Evolutionary conservation across 2,329 filamentous ascomycete species (phyloP).

Genomic region (Scleromitrula shiraiana): DNA sequence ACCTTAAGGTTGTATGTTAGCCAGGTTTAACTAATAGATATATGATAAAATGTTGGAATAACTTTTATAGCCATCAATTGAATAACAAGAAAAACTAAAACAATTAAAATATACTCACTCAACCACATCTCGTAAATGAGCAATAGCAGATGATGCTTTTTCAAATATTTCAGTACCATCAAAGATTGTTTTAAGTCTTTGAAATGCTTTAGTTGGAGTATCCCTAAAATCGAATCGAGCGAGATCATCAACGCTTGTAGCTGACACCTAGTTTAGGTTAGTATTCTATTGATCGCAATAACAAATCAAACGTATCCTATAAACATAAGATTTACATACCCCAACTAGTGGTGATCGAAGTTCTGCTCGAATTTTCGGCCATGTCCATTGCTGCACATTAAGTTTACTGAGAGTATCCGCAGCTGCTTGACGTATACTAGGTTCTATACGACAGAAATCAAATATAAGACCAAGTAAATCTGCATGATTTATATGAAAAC

Average conservation of each 20-base stretch:
- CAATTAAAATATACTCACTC: slow-evolving; percentile 29
- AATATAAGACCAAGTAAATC: slow-evolving; percentile 82
- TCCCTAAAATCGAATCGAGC: slow-evolving; percentile 83
- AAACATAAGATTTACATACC: too few relatives aligned
- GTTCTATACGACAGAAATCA: slow-evolving; percentile 75
- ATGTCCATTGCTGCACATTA: slow-evolving; percentile 72
- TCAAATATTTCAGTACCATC: slow-evolving; percentile 61
- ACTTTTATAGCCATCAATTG: too few relatives aligned
- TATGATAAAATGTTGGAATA: neutral
- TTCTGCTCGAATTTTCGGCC: slow-evolving; percentile 75
- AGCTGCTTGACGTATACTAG: slow-evolving; percentile 57
- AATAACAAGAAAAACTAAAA: too few relatives aligned
- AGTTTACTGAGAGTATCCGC: slow-evolving; percentile 82
- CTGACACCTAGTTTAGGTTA: slow-evolving; percentile 38
- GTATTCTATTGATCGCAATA: too few relatives aligned
- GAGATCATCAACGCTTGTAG: slow-evolving; percentile 85
- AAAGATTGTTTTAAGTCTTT: slow-evolving; percentile 51
- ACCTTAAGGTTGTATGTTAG: slow-evolving; percentile 31
- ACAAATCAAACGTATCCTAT: too few relatives aligned
- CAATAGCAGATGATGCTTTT: slow-evolving; percentile 66
- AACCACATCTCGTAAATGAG: slow-evolving; percentile 71
- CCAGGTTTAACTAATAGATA: neutral
- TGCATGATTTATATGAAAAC: slow-evolving; percentile 84
- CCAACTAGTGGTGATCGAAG: slow-evolving; percentile 74
- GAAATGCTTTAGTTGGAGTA: slow-evolving; percentile 47